Evolutionary conservation across 805 yeast genomes (phyloP).

Genomic region (Starmera pachycereana): DNA sequence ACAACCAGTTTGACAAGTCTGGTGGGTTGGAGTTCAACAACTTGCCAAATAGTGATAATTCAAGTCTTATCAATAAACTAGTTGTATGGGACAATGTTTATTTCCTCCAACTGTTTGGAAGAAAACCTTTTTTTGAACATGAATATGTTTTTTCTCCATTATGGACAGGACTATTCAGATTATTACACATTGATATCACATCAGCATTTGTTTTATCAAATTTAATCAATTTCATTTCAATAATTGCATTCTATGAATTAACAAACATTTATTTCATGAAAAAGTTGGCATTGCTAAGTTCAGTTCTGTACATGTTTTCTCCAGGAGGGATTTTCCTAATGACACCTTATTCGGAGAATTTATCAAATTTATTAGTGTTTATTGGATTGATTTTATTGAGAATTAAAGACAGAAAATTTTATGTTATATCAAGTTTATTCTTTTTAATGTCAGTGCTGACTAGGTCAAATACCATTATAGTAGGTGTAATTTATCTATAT

Average conservation of each 20-base stretch:
- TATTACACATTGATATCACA: too few species aligned
- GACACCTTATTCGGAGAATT: slow-evolving; percentile 68
- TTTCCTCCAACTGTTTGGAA: slow-evolving; percentile 46
- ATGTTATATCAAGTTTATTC: slow-evolving; percentile 19
- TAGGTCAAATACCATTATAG: slow-evolving; percentile 66
- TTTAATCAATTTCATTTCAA: slow-evolving; percentile 37
- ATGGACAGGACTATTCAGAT: slow-evolving; percentile 50
- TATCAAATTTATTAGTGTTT: slow-evolving; percentile 52
- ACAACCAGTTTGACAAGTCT: too few species aligned
- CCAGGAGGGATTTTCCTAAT: slow-evolving; percentile 77
- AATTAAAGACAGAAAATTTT: not conserved
- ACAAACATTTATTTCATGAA: slow-evolving; percentile 28
- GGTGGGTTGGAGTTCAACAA: not conserved
- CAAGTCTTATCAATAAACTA: slow-evolving; percentile 36
- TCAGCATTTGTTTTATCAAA: slow-evolving; percentile 25
- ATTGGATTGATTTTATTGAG: slow-evolving; percentile 42
- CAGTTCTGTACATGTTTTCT: slow-evolving; percentile 44
- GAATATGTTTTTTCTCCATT: slow-evolving; percentile 80
- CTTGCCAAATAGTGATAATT: slow-evolving; percentile 1
- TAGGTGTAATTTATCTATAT: slow-evolving; percentile 56
- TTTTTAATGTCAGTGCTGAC: slow-evolving; percentile 51
- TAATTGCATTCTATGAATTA: slow-evolving; percentile 37
- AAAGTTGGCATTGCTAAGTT: slow-evolving; percentile 23
- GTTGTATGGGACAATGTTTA: slow-evolving; percentile 84
- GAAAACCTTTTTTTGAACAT: slow-evolving; percentile 59